Conservation (phyloP, 2,329 filamentous ascomycete species). For the Paecilomyces formosus region DNA sequence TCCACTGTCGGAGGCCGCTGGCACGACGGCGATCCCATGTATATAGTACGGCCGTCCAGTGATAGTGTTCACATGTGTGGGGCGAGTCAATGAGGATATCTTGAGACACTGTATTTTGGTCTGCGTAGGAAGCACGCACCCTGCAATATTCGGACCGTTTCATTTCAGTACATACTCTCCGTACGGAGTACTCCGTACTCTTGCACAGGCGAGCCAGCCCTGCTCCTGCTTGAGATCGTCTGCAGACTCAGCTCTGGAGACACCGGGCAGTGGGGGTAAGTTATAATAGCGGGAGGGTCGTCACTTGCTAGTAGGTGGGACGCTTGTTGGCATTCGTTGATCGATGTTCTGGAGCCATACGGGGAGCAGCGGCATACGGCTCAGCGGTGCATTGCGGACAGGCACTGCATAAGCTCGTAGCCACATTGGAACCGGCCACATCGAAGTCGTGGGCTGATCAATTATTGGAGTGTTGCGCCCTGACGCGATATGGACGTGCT, state of each 20-base stretch:
- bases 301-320: not conserved
- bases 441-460: not conserved
- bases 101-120: not conserved
- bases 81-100: not conserved
- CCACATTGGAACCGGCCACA: not conserved
- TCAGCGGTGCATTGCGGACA: not conserved
- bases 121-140: not conserved
- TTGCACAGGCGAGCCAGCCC: too few species aligned
- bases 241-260: not conserved
- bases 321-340: not conserved
- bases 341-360: not conserved
- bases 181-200: too few species aligned
- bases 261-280: not conserved
- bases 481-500: too few species aligned
- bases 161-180: too few species aligned
- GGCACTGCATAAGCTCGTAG: not conserved
- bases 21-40: not conserved
- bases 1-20: not conserved
- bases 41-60: not conserved
- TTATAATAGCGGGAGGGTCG: not conserved
- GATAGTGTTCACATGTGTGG: not conserved
- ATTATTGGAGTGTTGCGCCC: too few species aligned
- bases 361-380: not conserved
- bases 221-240: not conserved
- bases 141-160: not conserved